These are phyloP conservation scores for Fraxinus velutina DNA, from an alignment of 305 asterid genomes.

Conservation along the genomic window DNA sequence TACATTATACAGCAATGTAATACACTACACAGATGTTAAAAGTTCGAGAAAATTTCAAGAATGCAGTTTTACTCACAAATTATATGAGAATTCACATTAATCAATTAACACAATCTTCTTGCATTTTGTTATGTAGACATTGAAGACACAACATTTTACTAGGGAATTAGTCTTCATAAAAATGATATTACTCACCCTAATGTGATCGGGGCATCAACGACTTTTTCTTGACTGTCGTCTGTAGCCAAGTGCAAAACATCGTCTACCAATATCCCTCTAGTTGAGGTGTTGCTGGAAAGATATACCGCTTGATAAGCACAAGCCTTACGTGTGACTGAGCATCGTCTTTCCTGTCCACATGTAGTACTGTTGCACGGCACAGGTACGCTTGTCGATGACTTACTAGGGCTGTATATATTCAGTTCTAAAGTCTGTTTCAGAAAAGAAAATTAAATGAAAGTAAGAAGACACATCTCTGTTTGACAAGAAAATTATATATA, in stretches of 20 bases:
- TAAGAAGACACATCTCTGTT: not conserved
- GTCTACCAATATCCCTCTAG: conserved; percentile 72
- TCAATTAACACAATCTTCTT: not conserved
- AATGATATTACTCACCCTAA: conserved; percentile 55
- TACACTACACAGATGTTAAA: not conserved
- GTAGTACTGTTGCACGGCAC: conserved; percentile 71
- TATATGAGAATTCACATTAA: not conserved
- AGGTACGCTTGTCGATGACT: conserved; percentile 53
- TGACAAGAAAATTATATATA: not conserved
- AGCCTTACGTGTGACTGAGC: conserved; percentile 43
- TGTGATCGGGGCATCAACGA: conserved; percentile 57
- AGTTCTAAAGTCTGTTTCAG: conserved; percentile 49
- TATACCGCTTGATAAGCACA: conserved; percentile 74
- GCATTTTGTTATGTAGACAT: not conserved
- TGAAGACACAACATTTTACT: not conserved
- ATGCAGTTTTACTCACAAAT: not conserved
- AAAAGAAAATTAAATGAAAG: conserved; percentile 12
- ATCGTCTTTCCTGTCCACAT: conserved; percentile 53
- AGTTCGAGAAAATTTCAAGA: not conserved
- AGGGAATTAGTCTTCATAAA: not conserved
- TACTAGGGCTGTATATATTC: conserved; percentile 67
- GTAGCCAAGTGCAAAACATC: conserved; percentile 70
- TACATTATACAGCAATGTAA: not conserved
- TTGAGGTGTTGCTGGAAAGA: conserved; percentile 71
- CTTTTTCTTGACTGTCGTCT: conserved; percentile 33